phyloP scores from a whole-genome alignment of 306 rosid species.

The Crotalaria pallida region DNA sequence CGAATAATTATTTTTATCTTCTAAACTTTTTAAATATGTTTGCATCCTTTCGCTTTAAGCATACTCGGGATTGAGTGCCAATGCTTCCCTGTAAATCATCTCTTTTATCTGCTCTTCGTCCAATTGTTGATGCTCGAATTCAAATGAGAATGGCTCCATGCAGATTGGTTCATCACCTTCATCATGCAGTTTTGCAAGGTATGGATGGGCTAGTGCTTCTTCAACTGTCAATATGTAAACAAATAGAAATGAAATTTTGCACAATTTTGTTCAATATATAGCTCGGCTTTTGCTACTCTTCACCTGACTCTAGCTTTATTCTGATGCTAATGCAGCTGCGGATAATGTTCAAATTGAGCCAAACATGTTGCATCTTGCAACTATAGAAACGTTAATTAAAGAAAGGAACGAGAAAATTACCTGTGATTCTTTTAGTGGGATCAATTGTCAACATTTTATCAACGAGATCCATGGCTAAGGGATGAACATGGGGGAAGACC shows the following conservation, averaged over 20 bases:
- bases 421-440: conserved; percentile 86
- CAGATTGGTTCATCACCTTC: conserved; percentile 88
- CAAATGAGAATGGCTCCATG: conserved; percentile 69
- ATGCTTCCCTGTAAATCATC: conserved; percentile 86
- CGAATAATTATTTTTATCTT: background rate
- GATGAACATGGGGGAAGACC: conserved; percentile 84
- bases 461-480: conserved; percentile 76
- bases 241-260: background rate
- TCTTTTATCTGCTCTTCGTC: conserved; percentile 93
- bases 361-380: background rate
- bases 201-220: conserved; percentile 93
- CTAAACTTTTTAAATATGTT: conserved; percentile 4
- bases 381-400: background rate
- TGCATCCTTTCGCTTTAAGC: conserved; percentile 34
- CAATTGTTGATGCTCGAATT: conserved; percentile 73
- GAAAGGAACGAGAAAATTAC: conserved; percentile 38
- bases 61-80: conserved; percentile 71
- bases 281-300: conserved; percentile 2
- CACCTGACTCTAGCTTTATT: conserved; percentile 11
- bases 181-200: conserved; percentile 92
- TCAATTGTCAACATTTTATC: conserved; percentile 92
- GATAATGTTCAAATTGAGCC: conserved; percentile 8
- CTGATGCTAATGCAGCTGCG: background rate
- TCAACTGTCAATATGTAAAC: conserved; percentile 59
- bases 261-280: background rate